These are phyloP conservation scores for Phytophthora rubi DNA, from an alignment of 352 stramenopile genomes.

Conservation along the genomic window DNA sequence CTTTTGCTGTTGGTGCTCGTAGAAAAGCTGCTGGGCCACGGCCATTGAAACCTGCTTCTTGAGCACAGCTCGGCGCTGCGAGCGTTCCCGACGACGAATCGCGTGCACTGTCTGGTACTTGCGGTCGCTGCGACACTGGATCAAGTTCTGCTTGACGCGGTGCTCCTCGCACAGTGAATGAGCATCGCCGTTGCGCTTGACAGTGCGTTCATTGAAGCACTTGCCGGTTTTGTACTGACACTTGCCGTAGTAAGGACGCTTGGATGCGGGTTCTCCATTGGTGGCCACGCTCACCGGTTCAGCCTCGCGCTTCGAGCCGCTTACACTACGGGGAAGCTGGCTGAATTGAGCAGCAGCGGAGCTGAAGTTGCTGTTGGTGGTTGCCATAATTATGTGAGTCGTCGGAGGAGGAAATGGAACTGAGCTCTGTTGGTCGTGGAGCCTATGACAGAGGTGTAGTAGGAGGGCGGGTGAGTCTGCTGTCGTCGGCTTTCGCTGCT, in stretches of 20 bases:
- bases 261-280: slow-evolving; percentile 13
- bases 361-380: slow-evolving; percentile 23
- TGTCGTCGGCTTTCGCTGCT: slow-evolving; percentile 38
- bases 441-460: slow-evolving; percentile 13
- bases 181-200: slow-evolving; percentile 84
- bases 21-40: slow-evolving; percentile 81
- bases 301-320: slow-evolving; percentile 24
- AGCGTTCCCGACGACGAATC: slow-evolving; percentile 79
- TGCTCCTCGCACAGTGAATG: slow-evolving; percentile 88
- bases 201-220: slow-evolving; percentile 86
- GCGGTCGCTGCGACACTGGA: slow-evolving; percentile 83
- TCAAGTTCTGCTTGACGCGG: slow-evolving; percentile 86
- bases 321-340: slow-evolving; percentile 12
- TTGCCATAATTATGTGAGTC: slow-evolving; percentile 47
- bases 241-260: slow-evolving; percentile 71
- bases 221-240: slow-evolving; percentile 91
- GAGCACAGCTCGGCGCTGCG: slow-evolving; percentile 73
- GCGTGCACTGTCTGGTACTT: slow-evolving; percentile 90
- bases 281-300: slow-evolving; percentile 7
- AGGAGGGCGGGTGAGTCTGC: slow-evolving; percentile 26
- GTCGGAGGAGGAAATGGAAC: slow-evolving; percentile 26
- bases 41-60: slow-evolving; percentile 87
- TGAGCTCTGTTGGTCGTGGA: slow-evolving; percentile 19
- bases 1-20: slow-evolving; percentile 83
- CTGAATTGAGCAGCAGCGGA: slow-evolving; percentile 2